A percentile compares a stretch with the other conserved stretches of the same genome.
Evolutionary conservation across 1,284 basidiomycete genomes (phyloP).

Genomic region (Malassezia brasiliensis): DNA sequence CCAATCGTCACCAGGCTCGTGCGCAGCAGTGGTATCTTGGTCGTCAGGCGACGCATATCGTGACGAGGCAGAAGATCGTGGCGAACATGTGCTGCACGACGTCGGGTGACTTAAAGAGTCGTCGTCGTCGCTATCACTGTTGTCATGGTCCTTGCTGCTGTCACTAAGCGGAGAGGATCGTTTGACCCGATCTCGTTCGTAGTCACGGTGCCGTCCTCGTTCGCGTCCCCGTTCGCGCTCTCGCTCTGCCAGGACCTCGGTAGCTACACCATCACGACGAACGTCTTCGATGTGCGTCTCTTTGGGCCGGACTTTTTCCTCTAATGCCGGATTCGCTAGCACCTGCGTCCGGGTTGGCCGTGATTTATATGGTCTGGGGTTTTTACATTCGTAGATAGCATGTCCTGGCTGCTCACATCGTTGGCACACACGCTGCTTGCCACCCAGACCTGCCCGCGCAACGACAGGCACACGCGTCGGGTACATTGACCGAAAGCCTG

Average conservation of each 20-base stretch:
- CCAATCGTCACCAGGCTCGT: not conserved
- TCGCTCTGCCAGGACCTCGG: not conserved
- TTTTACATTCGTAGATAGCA: slow-evolving; percentile 18
- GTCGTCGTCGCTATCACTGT: not conserved
- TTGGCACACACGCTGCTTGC: slow-evolving; percentile 11
- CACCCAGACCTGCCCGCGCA: not conserved
- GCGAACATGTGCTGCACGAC: slow-evolving; percentile 8
- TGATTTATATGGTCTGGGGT: slow-evolving; percentile 12
- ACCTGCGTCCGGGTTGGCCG: slow-evolving; percentile 14
- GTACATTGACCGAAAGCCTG: slow-evolving; percentile 2
- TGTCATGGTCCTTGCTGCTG: too few relatives aligned
- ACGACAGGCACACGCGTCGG: slow-evolving; percentile 6
- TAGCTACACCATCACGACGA: not conserved
- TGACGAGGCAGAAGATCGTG: not conserved
- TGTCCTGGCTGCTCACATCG: slow-evolving; percentile 14
- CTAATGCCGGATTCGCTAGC: slow-evolving; percentile 7
- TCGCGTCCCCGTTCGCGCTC: not conserved
- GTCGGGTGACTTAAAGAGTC: not conserved
- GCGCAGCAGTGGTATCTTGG: not conserved
- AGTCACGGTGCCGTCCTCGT: too few relatives aligned
- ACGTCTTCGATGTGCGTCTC: not conserved
- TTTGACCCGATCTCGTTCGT: too few relatives aligned
- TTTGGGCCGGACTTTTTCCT: not conserved
- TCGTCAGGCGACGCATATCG: too few relatives aligned
- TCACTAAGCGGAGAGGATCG: not conserved